phyloP scores from a whole-genome alignment of 352 stramenopile genomes.

The Phytopythium delawarense region DNA sequence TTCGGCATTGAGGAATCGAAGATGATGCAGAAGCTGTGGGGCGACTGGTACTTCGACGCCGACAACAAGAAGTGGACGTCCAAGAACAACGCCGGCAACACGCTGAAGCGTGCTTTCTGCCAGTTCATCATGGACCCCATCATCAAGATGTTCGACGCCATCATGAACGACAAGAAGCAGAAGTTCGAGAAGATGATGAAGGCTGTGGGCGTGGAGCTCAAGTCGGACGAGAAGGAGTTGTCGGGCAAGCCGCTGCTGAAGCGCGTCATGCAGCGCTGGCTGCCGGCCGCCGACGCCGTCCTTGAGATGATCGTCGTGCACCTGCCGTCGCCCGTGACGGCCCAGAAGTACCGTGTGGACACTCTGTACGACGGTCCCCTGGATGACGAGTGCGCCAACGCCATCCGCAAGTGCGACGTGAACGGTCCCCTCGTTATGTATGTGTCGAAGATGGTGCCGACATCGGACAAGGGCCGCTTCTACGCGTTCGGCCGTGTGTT shows the following conservation, averaged over 20 bases:
- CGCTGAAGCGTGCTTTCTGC: constrained; percentile 98
- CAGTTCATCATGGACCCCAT: constrained; percentile 99
- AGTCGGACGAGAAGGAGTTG: constrained; percentile 96
- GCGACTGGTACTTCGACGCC: constrained; percentile 97
- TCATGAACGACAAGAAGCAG: constrained; percentile 99
- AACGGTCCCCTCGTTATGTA: constrained; percentile 99
- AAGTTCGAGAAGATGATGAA: constrained; percentile 99
- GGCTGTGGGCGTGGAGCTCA: constrained; percentile 96
- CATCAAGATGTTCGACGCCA: constrained; percentile 99
- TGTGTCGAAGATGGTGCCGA: constrained; percentile 99
- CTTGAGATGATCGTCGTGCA: constrained; percentile 99
- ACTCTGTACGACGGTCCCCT: constrained; percentile 98
- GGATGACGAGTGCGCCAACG: constrained; percentile 96
- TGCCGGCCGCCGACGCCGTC: constrained; percentile 97
- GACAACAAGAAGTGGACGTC: constrained; percentile 96
- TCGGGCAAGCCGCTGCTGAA: constrained; percentile 97
- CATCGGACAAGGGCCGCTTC: constrained; percentile 98
- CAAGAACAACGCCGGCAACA: constrained; percentile 91
- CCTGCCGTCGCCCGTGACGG: constrained; percentile 95
- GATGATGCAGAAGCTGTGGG: constrained; percentile 99
- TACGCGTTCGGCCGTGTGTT: constrained; percentile 99
- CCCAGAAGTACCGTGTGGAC: constrained; percentile 98
- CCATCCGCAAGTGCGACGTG: constrained; percentile 98
- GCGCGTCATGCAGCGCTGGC: constrained; percentile 98
- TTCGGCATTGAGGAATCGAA: constrained; percentile 98